These are phyloP conservation scores for Ananas comosus DNA, from an alignment of 176 grass and related monocot genomes.

Conservation along the genomic window DNA sequence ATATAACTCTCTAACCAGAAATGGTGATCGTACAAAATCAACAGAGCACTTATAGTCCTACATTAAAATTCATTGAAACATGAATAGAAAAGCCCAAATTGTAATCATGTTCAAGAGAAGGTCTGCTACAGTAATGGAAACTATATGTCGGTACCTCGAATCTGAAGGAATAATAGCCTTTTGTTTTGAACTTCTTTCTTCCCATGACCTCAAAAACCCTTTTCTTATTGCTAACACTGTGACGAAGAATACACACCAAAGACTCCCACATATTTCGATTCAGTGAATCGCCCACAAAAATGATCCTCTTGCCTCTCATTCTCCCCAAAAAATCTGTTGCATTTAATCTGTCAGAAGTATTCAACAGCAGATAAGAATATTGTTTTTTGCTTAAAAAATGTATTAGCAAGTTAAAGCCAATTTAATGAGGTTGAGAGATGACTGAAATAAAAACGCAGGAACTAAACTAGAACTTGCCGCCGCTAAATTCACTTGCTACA, in stretches of 20 bases:
- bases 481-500: no score
- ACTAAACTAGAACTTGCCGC: no score
- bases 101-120: not conserved
- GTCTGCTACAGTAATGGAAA: not conserved
- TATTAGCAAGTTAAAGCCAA: no score
- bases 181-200: slow-evolving; percentile 73
- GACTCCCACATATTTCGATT: slow-evolving; percentile 99
- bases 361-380: not conserved
- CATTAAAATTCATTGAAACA: slow-evolving; percentile 10
- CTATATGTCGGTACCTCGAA: slow-evolving; percentile 39
- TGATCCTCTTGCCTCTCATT: slow-evolving; percentile 74
- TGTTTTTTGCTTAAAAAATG: no score
- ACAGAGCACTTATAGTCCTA: slow-evolving; percentile 82
- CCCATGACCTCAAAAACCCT: slow-evolving; percentile 60
- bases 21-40: slow-evolving; percentile 76
- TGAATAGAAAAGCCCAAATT: not conserved
- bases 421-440: no score
- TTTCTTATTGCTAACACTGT: slow-evolving; percentile 52
- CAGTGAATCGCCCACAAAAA: slow-evolving; percentile 89
- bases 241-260: slow-evolving; percentile 70
- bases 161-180: slow-evolving; percentile 78
- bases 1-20: slow-evolving; percentile 60
- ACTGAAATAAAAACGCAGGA: no score
- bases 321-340: slow-evolving; percentile 57
- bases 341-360: slow-evolving; percentile 41